Percentiles rank a stretch among this genome's conserved stretches.
These are phyloP conservation scores for Microthlaspi erraticum DNA, from an alignment of 345 rosid species.

Conservation along the genomic window DNA sequence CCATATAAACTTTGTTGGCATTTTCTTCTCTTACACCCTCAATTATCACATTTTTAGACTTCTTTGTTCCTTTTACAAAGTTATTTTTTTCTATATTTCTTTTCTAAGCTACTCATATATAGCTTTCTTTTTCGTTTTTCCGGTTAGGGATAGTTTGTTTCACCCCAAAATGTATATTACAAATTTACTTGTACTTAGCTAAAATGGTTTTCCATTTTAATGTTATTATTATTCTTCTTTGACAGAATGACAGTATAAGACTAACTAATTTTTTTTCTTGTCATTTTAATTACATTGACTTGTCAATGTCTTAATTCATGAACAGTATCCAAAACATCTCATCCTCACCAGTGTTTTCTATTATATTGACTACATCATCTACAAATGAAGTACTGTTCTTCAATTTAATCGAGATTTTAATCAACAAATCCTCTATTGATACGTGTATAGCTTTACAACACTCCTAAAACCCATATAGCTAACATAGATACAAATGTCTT, in stretches of 20 bases:
- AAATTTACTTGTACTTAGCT: neutral
- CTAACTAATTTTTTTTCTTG: neutral
- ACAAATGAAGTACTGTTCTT: neutral
- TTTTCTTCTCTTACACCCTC: conserved; percentile 46
- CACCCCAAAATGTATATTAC: neutral
- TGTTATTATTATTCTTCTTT: too few species aligned
- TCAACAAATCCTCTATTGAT: neutral
- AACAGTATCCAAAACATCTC: conserved; percentile 15
- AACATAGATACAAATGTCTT: neutral
- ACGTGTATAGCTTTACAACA: neutral
- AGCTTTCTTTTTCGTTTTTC: neutral
- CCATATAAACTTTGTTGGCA: conserved; percentile 43
- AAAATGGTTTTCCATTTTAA: neutral
- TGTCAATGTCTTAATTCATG: conserved; percentile 9
- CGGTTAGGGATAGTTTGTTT: neutral
- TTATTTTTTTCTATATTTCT: conserved; percentile 25
- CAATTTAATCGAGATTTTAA: neutral
- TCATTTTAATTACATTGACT: neutral
- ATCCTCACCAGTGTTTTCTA: neutral
- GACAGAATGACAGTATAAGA: neutral
- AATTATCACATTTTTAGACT: conserved; percentile 43
- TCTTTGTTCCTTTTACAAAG: conserved; percentile 21
- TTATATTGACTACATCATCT: conserved; percentile 8
- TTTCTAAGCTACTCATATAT: conserved; percentile 13
- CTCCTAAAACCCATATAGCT: neutral